Evolutionary conservation across 1,284 basidiomycete species (phyloP).

Genomic region (Trametes hirsuta): DNA sequence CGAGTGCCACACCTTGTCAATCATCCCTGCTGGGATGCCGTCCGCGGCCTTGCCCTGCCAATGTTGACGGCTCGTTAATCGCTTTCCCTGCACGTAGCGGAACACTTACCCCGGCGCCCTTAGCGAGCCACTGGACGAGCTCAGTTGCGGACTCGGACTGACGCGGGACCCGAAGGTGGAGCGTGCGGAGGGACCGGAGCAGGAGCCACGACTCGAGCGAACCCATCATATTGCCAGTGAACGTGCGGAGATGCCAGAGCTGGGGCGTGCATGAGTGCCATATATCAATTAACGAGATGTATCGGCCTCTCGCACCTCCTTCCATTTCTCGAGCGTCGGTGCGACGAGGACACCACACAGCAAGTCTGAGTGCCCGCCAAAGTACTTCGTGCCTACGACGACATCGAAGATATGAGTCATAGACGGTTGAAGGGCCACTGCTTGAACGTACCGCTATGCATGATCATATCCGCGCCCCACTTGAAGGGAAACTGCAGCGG

Average conservation of each 20-base stretch:
- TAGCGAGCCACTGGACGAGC: conserved; percentile 76
- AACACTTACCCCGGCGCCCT: conserved; percentile 31
- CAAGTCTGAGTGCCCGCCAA: conserved; percentile 89
- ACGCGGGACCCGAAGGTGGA: conserved; percentile 77
- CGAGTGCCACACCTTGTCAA: conserved; percentile 79
- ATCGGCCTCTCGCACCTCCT: conserved; percentile 15
- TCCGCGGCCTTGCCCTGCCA: conserved; percentile 38
- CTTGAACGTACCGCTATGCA: conserved; percentile 54
- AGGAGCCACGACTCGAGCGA: conserved; percentile 88
- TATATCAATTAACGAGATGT: too few relatives aligned
- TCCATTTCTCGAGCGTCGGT: conserved; percentile 66
- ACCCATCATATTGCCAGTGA: conserved; percentile 73
- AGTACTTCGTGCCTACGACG: conserved; percentile 78
- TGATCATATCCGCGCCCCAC: conserved; percentile 77
- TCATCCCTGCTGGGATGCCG: conserved; percentile 67
- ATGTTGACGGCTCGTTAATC: too few relatives aligned
- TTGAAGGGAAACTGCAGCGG: conserved; percentile 87
- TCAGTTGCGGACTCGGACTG: conserved; percentile 77
- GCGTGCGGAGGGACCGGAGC: conserved; percentile 83
- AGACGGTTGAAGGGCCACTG: not conserved
- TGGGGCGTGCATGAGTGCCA: conserved; percentile 28
- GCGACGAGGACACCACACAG: conserved; percentile 84
- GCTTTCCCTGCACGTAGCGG: not conserved
- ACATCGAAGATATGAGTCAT: not conserved
- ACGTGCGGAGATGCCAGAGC: conserved; percentile 71